A percentile compares a stretch with the other conserved stretches of the same genome.
phyloP scores from a whole-genome alignment of 495 filamentous ascomycete genomes.

The Talaromyces stipitatus region DNA sequence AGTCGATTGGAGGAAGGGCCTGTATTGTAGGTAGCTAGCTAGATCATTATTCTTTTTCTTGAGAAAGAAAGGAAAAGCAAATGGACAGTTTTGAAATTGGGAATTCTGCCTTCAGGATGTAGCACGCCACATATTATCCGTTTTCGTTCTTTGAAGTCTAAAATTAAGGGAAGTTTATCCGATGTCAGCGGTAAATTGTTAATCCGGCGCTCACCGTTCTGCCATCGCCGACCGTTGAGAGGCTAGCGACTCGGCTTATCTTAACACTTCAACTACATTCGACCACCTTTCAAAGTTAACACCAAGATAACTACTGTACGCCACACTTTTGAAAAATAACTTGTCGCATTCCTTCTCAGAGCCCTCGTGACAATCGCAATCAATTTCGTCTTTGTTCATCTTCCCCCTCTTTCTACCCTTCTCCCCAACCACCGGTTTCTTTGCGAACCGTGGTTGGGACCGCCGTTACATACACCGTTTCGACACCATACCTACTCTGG shows the following conservation, averaged over 20 bases:
- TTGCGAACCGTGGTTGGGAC: neutral
- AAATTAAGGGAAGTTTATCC: neutral
- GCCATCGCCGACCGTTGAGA: neutral
- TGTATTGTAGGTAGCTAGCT: slow-evolving; percentile 3
- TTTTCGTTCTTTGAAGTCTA: no score
- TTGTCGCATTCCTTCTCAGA: neutral
- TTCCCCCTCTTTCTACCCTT: neutral
- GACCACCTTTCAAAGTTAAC: neutral
- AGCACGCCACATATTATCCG: no score
- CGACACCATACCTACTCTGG: neutral
- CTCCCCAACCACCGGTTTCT: neutral
- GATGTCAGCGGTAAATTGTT: neutral
- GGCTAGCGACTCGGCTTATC: neutral
- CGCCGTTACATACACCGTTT: neutral
- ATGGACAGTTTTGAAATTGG: slow-evolving; percentile 2
- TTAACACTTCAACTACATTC: neutral
- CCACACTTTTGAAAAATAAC: neutral
- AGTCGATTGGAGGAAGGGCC: neutral
- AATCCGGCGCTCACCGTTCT: neutral
- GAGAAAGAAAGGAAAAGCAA: neutral
- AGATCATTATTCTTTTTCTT: slow-evolving; percentile 2
- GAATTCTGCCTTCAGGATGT: neutral
- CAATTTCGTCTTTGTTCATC: neutral
- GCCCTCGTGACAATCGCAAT: neutral
- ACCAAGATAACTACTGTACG: neutral